phyloP scores from a whole-genome alignment of 148 eudicot species.

The Silene latifolia region DNA sequence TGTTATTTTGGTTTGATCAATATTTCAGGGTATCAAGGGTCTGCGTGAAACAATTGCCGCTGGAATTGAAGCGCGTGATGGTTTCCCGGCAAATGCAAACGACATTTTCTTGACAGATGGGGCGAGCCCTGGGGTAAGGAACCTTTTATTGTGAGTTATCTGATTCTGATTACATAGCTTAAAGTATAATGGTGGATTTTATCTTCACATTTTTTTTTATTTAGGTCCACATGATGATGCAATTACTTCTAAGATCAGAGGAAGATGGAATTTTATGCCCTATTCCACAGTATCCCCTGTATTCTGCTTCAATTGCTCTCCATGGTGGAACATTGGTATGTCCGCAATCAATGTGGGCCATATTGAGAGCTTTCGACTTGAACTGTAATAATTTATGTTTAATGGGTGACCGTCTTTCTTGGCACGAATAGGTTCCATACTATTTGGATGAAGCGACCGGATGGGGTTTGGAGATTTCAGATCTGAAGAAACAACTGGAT shows the following conservation, averaged over 20 bases:
- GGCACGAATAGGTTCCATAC: conserved; percentile 65
- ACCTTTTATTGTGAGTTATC: neutral
- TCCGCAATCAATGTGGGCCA: conserved; percentile 1
- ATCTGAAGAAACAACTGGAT: conserved; percentile 75
- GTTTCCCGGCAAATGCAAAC: conserved; percentile 79
- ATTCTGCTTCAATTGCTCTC: conserved; percentile 96
- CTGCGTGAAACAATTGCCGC: conserved; percentile 86
- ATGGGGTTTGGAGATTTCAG: conserved; percentile 84
- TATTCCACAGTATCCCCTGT: conserved; percentile 92
- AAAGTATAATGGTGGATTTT: neutral
- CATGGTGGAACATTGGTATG: conserved; percentile 96
- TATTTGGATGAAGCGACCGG: conserved; percentile 91
- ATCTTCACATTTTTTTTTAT: neutral
- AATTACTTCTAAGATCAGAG: conserved; percentile 72
- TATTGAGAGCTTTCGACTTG: neutral
- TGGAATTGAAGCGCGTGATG: conserved; percentile 95
- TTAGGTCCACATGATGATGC: conserved; percentile 99
- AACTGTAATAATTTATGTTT: neutral
- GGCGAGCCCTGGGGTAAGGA: conserved; percentile 56
- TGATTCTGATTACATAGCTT: neutral
- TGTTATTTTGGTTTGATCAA: conserved; percentile 11
- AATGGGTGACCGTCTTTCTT: neutral
- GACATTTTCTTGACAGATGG: conserved; percentile 99
- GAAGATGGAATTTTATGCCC: conserved; percentile 94
- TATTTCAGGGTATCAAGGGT: conserved; percentile 74